Conservation (phyloP, 108 stramenopile species). For the Skeletonema tropicum region DNA sequence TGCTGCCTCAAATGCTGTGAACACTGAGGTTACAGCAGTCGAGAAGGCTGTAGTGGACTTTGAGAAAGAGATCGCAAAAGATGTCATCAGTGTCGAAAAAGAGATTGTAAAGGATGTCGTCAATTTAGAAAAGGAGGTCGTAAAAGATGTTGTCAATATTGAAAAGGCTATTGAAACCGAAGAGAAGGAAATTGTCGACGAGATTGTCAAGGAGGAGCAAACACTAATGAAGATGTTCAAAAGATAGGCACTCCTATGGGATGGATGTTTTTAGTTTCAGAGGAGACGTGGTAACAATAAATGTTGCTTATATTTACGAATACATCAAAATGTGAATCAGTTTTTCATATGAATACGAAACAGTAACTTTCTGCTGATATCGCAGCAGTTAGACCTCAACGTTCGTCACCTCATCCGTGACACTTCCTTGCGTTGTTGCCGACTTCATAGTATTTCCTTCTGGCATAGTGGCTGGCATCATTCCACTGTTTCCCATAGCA, state of each 20-base stretch:
- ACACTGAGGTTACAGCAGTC: conserved; percentile 71
- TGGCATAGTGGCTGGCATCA: not conserved
- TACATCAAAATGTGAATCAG: not conserved
- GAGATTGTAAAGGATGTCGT: conserved; percentile 37
- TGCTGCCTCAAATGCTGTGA: conserved; percentile 72
- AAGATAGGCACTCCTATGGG: not conserved
- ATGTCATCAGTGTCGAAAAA: conserved; percentile 46
- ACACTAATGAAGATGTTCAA: not conserved
- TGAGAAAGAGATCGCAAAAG: conserved; percentile 66
- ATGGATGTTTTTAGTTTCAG: not conserved
- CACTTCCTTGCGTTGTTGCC: not conserved
- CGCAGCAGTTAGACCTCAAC: not conserved
- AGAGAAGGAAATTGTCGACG: conserved; percentile 9
- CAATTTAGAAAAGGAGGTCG: conserved; percentile 25
- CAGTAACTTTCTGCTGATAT: not conserved
- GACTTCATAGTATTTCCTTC: not conserved
- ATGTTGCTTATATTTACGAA: not conserved
- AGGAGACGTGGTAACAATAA: not conserved
- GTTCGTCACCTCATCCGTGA: not conserved
- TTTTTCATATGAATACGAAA: not conserved
- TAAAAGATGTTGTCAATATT: conserved; percentile 31
- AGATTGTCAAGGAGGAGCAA: conserved; percentile 3
- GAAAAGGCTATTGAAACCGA: conserved; percentile 34
- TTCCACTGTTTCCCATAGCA: not conserved
- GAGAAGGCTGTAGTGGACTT: conserved; percentile 61